Base-by-base conservation (phyloP, 2,329 filamentous ascomycete genomes). In the Apiospora kogelbergensis region DNA sequence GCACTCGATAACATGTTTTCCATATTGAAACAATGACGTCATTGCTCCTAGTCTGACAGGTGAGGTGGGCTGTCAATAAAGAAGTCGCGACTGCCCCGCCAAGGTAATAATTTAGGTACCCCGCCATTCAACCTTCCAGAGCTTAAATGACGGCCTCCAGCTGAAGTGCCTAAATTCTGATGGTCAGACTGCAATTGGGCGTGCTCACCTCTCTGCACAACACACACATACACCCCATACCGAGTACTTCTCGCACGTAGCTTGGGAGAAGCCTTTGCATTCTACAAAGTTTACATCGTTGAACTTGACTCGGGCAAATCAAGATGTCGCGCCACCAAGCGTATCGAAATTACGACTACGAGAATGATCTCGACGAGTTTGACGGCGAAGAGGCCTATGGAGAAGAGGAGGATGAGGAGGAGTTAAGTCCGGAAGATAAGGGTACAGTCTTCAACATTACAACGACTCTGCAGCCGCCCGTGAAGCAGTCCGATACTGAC, bases 361-460 rank as follows among this genome's bases (percentile, higher is more conserved):
- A 86, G 71, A 81, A 86, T 20, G 85, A 85, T 42, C 78, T 87
- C 68, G 82, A 86, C 68, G 84, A 87, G 70, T 87, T 81, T 68
- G 85, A 88, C 46, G 82, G 78, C 7, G 79, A 74, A 26, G 74
- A 72, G 6, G 82, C 83, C 6, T 82, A 81, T 17, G 66, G 33
- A n/a, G 84, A 80, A 20, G 81, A 83, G 63, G 82, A 83, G 42
- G 81, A 83, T 63, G 82, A 83, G 42, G 82, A 82, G 41, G 82
- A 83, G 57, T 45, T 70, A 78, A 85, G 72, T 77, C 74, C 76
- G 22, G 78, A 79, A 66, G 78, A 79, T 70, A 74, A 72, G 72
- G 77, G 77, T 77, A 70, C 22, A 70, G 3, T 64, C 13, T 46
- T 26, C 22, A 24, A 22, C 9, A 1, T 53, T 26, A 15, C 24